Evolutionary conservation across 768 basidiomycete genomes (phyloP).

Genomic region (Russula earlei): DNA sequence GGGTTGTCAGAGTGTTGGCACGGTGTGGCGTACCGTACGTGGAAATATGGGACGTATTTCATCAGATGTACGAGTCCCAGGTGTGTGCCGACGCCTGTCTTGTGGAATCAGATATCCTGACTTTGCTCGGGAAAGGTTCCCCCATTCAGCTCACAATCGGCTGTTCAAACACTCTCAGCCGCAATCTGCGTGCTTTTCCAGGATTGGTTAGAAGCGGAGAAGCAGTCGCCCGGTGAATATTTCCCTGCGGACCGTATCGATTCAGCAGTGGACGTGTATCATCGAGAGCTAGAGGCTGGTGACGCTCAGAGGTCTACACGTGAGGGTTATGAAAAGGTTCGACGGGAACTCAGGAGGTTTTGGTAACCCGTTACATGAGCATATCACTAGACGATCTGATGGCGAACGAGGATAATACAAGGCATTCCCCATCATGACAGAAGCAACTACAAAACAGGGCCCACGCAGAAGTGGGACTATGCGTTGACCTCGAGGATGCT

Average conservation of each 20-base stretch:
- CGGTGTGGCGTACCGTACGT: slow-evolving; percentile 75
- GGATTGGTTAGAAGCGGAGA: slow-evolving; percentile 76
- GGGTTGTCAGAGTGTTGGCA: slow-evolving; percentile 70
- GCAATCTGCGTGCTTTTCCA: slow-evolving; percentile 73
- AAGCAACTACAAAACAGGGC: slow-evolving; percentile 12
- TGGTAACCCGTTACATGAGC: slow-evolving; percentile 38
- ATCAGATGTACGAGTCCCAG: slow-evolving; percentile 63
- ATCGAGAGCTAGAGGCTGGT: slow-evolving; percentile 55
- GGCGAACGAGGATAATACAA: background rate
- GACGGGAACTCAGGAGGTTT: slow-evolving; percentile 58
- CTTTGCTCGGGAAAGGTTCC: slow-evolving; percentile 43
- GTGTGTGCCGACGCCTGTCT: slow-evolving; percentile 29
- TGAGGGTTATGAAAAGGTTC: slow-evolving; percentile 56
- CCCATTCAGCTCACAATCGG: slow-evolving; percentile 72
- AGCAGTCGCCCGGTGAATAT: slow-evolving; percentile 63
- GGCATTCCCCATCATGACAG: background rate
- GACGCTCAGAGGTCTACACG: slow-evolving; percentile 45
- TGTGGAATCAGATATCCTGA: background rate
- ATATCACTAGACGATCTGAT: slow-evolving; percentile 3
- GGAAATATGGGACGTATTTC: slow-evolving; percentile 78
- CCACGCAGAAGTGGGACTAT: slow-evolving; percentile 10
- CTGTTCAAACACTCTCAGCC: slow-evolving; percentile 69
- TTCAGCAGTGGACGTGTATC: slow-evolving; percentile 61
- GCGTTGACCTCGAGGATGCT: slow-evolving; percentile 71
- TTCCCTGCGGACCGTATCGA: slow-evolving; percentile 76